A percentile compares a stretch with the other conserved stretches of the same genome.
phyloP scores from a whole-genome alignment of 495 filamentous ascomycete genomes.

The Talaromyces nanjingensis region DNA sequence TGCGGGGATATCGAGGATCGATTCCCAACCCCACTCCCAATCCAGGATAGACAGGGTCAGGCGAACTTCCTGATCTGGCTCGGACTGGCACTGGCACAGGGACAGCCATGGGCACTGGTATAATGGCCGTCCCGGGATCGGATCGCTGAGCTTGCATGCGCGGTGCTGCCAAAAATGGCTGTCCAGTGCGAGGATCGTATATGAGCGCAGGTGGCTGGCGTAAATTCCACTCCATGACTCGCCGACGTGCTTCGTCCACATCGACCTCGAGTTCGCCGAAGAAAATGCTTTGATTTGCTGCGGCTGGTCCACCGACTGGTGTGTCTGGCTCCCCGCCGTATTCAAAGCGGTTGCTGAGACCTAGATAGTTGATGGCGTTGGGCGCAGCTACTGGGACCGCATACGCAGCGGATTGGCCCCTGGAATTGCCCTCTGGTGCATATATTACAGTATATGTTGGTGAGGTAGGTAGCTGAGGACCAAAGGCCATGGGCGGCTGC shows the following conservation, averaged over 20 bases:
- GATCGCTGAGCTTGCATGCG: background rate
- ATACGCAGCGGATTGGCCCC: background rate
- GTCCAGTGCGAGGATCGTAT: background rate
- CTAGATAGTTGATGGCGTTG: background rate
- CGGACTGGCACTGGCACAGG: background rate
- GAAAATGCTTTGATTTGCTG: slow-evolving; percentile 13
- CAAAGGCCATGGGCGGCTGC: background rate
- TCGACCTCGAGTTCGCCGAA: slow-evolving; percentile 27
- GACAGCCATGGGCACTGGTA: background rate
- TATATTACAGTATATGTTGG: background rate
- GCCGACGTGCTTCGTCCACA: slow-evolving; percentile 22
- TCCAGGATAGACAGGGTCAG: background rate
- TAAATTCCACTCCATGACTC: slow-evolving; percentile 9
- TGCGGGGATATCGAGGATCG: background rate
- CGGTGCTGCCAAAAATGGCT: background rate
- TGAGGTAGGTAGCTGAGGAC: background rate
- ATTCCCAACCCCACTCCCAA: background rate
- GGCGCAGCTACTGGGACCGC: background rate
- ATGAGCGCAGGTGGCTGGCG: background rate
- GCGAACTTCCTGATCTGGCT: slow-evolving; percentile 1
- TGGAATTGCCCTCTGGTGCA: background rate
- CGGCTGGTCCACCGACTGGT: background rate
- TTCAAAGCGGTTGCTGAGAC: background rate
- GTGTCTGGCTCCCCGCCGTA: background rate
- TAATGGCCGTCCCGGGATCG: background rate